Evolutionary conservation across 345 rosid species (phyloP).

Genomic region (Arabis alpina): DNA sequence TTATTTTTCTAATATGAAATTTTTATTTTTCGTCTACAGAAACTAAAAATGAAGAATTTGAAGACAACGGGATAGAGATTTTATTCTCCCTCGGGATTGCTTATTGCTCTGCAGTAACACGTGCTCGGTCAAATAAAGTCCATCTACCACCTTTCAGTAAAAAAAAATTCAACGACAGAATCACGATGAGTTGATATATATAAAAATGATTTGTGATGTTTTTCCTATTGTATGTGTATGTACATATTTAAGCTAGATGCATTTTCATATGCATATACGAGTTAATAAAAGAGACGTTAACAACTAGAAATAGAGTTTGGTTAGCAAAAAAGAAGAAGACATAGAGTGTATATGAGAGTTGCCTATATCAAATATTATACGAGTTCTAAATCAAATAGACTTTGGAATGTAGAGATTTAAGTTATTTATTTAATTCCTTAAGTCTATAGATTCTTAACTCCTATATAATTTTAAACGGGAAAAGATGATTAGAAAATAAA

Average conservation of each 20-base stretch:
- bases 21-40: background rate
- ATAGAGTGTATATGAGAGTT: background rate
- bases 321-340: too few relatives aligned
- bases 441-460: constrained; percentile 15
- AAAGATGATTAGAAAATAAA: constrained; percentile 12
- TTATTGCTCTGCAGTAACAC: constrained; percentile 36
- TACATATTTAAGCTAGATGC: constrained; percentile 3
- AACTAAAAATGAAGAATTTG: constrained; percentile 18
- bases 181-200: too few relatives aligned
- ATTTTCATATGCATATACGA: background rate
- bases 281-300: background rate
- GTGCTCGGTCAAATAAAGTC: constrained; percentile 25
- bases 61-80: constrained; percentile 19
- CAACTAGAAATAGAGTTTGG: too few relatives aligned
- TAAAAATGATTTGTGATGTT: too few relatives aligned
- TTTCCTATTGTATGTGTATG: too few relatives aligned
- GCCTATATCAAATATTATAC: constrained; percentile 12
- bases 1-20: background rate
- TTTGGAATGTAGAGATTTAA: constrained; percentile 18
- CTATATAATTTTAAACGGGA: background rate
- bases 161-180: too few relatives aligned
- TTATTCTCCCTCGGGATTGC: constrained; percentile 41
- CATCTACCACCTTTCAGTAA: constrained; percentile 15
- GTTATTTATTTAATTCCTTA: background rate
- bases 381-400: background rate